Evolutionary conservation across 148 eudicot genomes (phyloP).

Genomic region (Camellia sinensis): DNA sequence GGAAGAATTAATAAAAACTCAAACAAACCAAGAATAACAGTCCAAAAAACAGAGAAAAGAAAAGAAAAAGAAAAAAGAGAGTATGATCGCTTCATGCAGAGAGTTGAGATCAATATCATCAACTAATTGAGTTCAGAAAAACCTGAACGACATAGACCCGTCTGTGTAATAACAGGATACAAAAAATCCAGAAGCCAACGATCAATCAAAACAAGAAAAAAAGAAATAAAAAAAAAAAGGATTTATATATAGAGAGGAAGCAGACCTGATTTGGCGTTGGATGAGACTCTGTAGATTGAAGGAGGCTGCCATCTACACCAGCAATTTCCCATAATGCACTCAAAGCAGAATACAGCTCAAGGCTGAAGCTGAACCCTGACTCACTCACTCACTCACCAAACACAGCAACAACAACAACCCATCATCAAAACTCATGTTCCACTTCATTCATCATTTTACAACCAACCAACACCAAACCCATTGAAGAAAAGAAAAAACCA

Average conservation of each 20-base stretch:
- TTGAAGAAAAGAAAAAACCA: neutral
- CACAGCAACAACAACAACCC: neutral
- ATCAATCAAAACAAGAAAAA: neutral
- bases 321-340: slow-evolving; percentile 62
- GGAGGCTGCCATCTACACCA: slow-evolving; percentile 47
- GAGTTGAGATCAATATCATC: neutral
- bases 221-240: neutral
- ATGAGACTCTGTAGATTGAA: slow-evolving; percentile 48
- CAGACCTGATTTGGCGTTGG: slow-evolving; percentile 59
- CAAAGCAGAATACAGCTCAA: slow-evolving; percentile 6
- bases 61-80: neutral
- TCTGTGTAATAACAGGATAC: neutral
- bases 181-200: neutral
- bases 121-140: neutral
- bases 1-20: neutral
- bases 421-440: neutral
- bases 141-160: neutral
- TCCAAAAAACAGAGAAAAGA: neutral
- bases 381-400: neutral
- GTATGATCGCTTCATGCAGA: slow-evolving; percentile 7
- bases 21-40: neutral
- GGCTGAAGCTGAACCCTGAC: neutral
- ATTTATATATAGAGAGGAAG: slow-evolving; percentile 11
- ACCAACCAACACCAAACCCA: neutral
- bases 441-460: neutral